A percentile compares a stretch with the other conserved stretches of the same genome.
Conservation (phyloP, 768 basidiomycete species). For the Scleroderma citrinum region DNA sequence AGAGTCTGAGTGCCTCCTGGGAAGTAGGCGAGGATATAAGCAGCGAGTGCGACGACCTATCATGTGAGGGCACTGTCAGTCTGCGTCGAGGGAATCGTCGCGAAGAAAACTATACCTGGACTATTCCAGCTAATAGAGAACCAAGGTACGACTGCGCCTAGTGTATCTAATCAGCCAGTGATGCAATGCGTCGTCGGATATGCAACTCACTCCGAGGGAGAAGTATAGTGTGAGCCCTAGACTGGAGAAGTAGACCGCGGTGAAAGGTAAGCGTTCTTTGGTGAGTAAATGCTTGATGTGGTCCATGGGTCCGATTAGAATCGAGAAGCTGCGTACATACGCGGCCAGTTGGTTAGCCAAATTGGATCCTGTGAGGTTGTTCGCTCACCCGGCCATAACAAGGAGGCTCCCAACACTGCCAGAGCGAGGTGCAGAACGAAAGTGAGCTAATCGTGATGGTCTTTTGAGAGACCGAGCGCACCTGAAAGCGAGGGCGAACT, state of each 20-base stretch:
- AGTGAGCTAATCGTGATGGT: background rate
- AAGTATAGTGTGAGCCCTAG: slow-evolving; percentile 88
- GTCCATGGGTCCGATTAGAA: slow-evolving; percentile 86
- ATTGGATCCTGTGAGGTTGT: background rate
- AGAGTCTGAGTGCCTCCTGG: slow-evolving; percentile 83
- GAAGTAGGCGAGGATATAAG: slow-evolving; percentile 93
- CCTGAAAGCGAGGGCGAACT: slow-evolving; percentile 90
- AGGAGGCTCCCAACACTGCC: slow-evolving; percentile 78
- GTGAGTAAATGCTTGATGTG: slow-evolving; percentile 86
- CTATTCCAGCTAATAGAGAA: slow-evolving; percentile 72
- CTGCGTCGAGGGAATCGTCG: background rate
- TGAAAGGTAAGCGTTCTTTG: slow-evolving; percentile 80
- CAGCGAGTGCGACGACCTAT: slow-evolving; percentile 74
- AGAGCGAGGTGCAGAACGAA: slow-evolving; percentile 2
- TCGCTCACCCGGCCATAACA: slow-evolving; percentile 88
- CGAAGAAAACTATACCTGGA: slow-evolving; percentile 52
- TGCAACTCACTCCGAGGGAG: slow-evolving; percentile 67
- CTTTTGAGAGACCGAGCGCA: slow-evolving; percentile 15
- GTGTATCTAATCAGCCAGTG: background rate
- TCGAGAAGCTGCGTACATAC: slow-evolving; percentile 56
- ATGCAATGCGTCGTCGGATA: background rate
- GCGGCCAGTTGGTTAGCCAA: background rate
- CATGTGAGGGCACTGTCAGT: background rate
- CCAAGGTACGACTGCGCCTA: slow-evolving; percentile 84
- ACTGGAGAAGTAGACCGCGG: slow-evolving; percentile 74